Conservation (phyloP, 2,329 filamentous ascomycete genomes). For the Macroventuria anomochaeta region DNA sequence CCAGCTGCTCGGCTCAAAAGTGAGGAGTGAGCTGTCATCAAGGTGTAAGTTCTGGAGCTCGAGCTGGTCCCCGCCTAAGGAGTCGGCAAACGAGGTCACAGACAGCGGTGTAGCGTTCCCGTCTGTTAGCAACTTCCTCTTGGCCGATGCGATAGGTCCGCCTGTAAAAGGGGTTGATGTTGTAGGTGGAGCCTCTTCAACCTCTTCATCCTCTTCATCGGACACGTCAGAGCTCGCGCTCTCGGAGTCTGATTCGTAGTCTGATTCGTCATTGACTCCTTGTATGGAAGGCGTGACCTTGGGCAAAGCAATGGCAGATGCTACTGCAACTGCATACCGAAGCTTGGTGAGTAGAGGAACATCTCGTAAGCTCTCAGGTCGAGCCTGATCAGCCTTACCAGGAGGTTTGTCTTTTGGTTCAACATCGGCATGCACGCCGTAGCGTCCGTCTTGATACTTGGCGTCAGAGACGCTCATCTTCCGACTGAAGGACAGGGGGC, state of each 20-base stretch:
- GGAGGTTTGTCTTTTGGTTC: conserved; percentile 4
- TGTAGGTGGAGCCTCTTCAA: conserved; percentile 23
- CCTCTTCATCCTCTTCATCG: conserved; percentile 35
- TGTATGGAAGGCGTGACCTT: conserved; percentile 24
- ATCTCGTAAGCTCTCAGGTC: conserved; percentile 34
- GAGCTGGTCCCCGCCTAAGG: conserved; percentile 36
- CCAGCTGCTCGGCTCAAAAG: conserved; percentile 43
- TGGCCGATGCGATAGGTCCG: conserved; percentile 29
- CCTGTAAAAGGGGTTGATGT: conserved; percentile 24
- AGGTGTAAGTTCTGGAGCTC: conserved; percentile 37
- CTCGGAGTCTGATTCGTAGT: conserved; percentile 36
- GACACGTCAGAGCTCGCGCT: conserved; percentile 21
- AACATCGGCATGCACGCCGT: conserved; percentile 28
- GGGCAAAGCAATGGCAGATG: conserved; percentile 27
- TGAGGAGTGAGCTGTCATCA: conserved; percentile 35
- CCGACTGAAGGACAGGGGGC: conserved; percentile 59
- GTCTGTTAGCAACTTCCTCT: conserved; percentile 46
- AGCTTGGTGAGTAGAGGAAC: conserved; percentile 41
- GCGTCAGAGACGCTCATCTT: conserved; percentile 57
- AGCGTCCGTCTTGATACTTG: conserved; percentile 62
- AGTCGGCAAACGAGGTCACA: conserved; percentile 45
- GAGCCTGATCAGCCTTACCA: not conserved
- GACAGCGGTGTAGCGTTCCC: conserved; percentile 46
- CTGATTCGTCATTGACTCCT: conserved; percentile 36
- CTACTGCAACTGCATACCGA: conserved; percentile 38